Base-by-base conservation (phyloP, 306 rosid genomes). In the Neltuma alba region DNA sequence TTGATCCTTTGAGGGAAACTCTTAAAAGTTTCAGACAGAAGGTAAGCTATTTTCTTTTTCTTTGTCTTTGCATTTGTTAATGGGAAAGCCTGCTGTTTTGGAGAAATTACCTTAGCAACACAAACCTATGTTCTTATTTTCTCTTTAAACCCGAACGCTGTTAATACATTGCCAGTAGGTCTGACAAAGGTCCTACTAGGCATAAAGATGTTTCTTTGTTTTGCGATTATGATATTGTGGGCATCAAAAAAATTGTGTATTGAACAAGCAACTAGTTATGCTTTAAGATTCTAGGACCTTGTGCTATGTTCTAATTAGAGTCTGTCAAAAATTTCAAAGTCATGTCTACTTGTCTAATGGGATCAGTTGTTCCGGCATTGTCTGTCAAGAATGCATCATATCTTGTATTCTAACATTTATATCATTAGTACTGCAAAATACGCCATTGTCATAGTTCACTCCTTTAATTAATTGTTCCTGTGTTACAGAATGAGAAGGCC, bases 1-100 rank as follows among this genome's bases (percentile, higher is more conserved):
- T 67, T 41, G 81, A 81, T 80, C 81, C 81, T 72, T 57, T 87
- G 76, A 81, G 83, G 81, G 84, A 81, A 79, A 79, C 84, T 79
- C 76, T 84, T 20, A 74, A 76, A 74, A 87, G 84, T 64, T 84
- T 87, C 78, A 76, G 41, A 74, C 81, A 76, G 68, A 84, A 84
- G 90, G 90, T 81, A 75, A 73, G 34, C 78, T 55, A 34, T 28
- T 62, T 68, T 63, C 37, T 21, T 31, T 60, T 52, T 40, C 21
- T n/a, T n/a, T 15, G 41, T 36, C 44, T 64, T 20, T 36, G 13
- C 40, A 7, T 34, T 21, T 64, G 70, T 40, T 48, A 50, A 65
- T 42, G 38, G 52, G 64, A 33, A 80, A 16, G 13, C 23, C 13
- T 42, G 48, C 70, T 25, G 18, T 48, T 62, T 63, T 79, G 57